Base-by-base conservation (phyloP, 1,139 yeast genomes). In the Scheffersomyces parashehatae region DNA sequence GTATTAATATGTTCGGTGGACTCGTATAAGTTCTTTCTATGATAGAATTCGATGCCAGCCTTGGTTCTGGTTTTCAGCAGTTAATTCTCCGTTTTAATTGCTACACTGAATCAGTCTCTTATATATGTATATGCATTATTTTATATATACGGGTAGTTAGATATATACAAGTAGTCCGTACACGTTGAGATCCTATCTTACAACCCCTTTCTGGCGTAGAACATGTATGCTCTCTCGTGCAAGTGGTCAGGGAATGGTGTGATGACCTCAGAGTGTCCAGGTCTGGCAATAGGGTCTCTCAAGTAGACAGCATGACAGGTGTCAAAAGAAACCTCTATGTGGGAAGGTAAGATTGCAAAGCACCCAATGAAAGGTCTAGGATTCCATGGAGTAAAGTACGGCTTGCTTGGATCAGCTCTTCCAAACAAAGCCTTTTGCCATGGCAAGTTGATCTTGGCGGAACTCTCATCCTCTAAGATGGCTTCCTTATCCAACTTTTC, bases 261-360 rank as follows among this genome's bases (percentile, higher is more conserved):
- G 48, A 93, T 88, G 45, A 93, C 96, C 71, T 93, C 99, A 28
- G 97, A 88, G 60, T 88, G 91, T 40, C 97, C 98, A 10, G 98
- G 97, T 66, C 98, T 82, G 10, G 98, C 96, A 44, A 93, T 91
- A 12, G 99, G 99, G 64, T 93, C 96, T 68, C 97, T 85, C 66
- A 93, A 73, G 67, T 93, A 93, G 28, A 93, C 85, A 9, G 97
- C 98, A 66, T 91, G 97, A 64, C 98, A 91, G 7, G 97, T 89
- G 49, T 81, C 79, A 66, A 88, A 91, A 15, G 95, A 87, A 33
- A 95, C 74, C 67, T 93, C 99, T 48, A 93, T 75, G 65, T 93
- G 98, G 49, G 88, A 84, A 28, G 99, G 99, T 55, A 89, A 78
- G 48, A 93, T 79, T 12, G 98, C 95, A 67, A 91, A 89, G 38